Base-by-base conservation (phyloP, 768 basidiomycete genomes). In the Boletus patriciae region DNA sequence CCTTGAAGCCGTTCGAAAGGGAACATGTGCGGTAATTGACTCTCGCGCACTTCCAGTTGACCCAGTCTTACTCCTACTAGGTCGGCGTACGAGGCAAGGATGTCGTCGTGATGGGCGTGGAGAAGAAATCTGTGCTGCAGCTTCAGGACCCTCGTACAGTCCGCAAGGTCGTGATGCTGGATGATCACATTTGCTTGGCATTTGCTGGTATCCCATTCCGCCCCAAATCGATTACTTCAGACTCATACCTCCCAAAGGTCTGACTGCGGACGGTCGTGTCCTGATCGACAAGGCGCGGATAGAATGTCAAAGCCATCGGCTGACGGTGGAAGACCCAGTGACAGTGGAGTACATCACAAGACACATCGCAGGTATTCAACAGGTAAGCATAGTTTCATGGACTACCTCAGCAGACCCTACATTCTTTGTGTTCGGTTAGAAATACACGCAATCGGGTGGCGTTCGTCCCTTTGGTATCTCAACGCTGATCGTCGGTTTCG, bases 361-460 rank as follows among this genome's bases (percentile, higher is more conserved):
- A 70, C 90, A 97, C 75, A 90, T 99, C 69, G 97, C 97, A 52
- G 93, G 94, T n/a, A 93, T 98, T 62, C 96, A 99, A 75, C 97
- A 99, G 83, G 96, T 94, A 52, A 36, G 80, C 49, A 12, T 49
- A 12, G 47, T 16, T 33, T 21, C 15, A 34, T 43, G 37, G 23
- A 4, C 25, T 25, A 11, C 38, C 29, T 51, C 47, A 23, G 23
- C 41, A 53, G 43, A 44, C 19, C 16, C 38, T 49, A 41, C 25
- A 45, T 43, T n/a, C 15, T 27, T 18, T 16, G 19, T 37, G 23
- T 34, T 52, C 34, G 33, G 44, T 11, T 65, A 96, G 94, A 84
- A 86, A 72, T 98, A 98, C 77, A 98, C 97, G 15, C 97, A 99
- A 80, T 97, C 95, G 12, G 97, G 97, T 60, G 97, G 97, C 79